Conservation (phyloP, 1,139 yeast genomes). For the Pichia kudriavzevii region DNA sequence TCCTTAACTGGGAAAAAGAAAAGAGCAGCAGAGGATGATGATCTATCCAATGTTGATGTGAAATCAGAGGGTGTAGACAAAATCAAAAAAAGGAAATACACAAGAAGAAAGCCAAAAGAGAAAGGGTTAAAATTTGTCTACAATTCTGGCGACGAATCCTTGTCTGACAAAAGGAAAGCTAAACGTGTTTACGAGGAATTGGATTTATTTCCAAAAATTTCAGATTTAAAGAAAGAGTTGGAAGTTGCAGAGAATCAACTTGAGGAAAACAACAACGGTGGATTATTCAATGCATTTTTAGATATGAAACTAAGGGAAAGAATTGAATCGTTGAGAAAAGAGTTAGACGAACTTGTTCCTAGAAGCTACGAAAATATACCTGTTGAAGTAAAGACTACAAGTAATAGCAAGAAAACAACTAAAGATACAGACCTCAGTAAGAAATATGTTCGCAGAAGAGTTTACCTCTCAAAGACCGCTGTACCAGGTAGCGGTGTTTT, state of each 20-base stretch:
- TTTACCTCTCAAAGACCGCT: constrained; percentile 11
- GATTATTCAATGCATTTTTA: constrained; percentile 11
- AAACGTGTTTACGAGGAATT: too few relatives aligned
- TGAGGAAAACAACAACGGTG: constrained; percentile 10
- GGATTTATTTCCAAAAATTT: too few relatives aligned
- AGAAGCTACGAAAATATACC: neutral
- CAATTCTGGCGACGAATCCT: neutral
- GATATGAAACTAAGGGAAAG: constrained; percentile 14
- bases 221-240: constrained; percentile 1
- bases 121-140: constrained; percentile 11
- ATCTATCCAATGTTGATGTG: neutral
- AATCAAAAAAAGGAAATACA: constrained; percentile 10
- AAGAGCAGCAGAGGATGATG: neutral
- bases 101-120: constrained; percentile 5
- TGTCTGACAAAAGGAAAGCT: constrained; percentile 3
- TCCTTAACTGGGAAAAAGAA: neutral
- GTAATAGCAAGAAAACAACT: neutral
- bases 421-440: constrained; percentile 4
- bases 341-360: neutral
- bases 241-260: constrained; percentile 3
- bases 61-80: neutral
- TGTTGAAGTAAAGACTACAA: neutral
- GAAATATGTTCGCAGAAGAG: constrained; percentile 11
- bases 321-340: constrained; percentile 10
- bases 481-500: constrained; percentile 15